Evolutionary conservation across 495 filamentous ascomycete genomes (phyloP), one percentile per base, ranked within the genome.

Genomic region (Aspergillus cristatus): DNA sequence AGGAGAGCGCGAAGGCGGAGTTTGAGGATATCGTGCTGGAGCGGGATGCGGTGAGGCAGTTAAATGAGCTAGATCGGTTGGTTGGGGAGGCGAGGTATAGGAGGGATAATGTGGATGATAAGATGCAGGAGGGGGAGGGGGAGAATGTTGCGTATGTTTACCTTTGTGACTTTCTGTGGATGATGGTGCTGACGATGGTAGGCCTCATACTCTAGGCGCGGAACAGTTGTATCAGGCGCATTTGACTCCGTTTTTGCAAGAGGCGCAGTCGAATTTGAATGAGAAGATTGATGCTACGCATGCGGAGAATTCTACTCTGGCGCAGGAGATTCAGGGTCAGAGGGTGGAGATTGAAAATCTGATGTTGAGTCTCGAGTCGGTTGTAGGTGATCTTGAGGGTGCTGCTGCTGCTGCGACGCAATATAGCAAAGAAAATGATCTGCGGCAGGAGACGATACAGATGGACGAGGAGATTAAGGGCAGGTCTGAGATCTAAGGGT

Each of bases 1-100:
- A 77, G 40, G 67, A 69, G 40, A 66, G 79, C 35, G 81, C 68
- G 1, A 65, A 54, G 47, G 60, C 65, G 15, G 84, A 94, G 53
- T 96, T 94, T 59, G 82, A 89, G 20, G 66, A 61, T 5, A 87
- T 96, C 43, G 43, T 94, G 34, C 54, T 63, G 18, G 75, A 82
- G 53, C 63, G 85, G 33, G 63, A 78, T 34, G 88, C 89, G 1
- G 73, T 96, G 2, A 45, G 62, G 41, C 75, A 76, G 31, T 63
- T 98, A 39, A 96, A 98, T 66, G 79, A 81, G 48, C 67, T 96
- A 36, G 90, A 98, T 58, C 62, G 65, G 10, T 63, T 94, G 32
- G 71, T 91, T 20, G 65, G 56, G 14, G 86, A 86, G 29, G 90
- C 86, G 17, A 73, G 62, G 44, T 61, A 62, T 42, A 65, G 82